Evolutionary conservation across 2,329 filamentous ascomycete genomes (phyloP).

Genomic region (Orbilia ellipsospora): DNA sequence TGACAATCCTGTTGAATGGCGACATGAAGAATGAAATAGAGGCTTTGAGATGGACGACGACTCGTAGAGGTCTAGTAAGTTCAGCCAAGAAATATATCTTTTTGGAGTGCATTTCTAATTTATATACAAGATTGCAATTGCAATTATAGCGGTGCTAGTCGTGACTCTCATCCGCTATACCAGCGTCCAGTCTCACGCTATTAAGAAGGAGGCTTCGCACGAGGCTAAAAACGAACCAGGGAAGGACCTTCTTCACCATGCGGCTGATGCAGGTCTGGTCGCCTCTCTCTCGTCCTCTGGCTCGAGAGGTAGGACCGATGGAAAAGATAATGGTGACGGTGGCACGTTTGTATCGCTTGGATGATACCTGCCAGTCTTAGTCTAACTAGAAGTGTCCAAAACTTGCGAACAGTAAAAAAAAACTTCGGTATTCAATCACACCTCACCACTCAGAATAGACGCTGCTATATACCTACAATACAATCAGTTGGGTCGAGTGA

Average conservation of each 20-base stretch:
- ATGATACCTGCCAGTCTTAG: neutral
- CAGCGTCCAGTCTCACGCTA: slow-evolving; percentile 47
- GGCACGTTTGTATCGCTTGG: slow-evolving; percentile 49
- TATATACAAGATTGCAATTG: slow-evolving; percentile 50
- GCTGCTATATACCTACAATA: neutral
- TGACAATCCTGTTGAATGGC: slow-evolving; percentile 87
- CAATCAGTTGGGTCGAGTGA: neutral
- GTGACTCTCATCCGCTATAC: slow-evolving; percentile 53
- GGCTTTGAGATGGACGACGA: slow-evolving; percentile 85
- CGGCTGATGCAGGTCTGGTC: slow-evolving; percentile 41
- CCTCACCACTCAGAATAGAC: slow-evolving; percentile 39
- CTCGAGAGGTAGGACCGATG: slow-evolving; percentile 16
- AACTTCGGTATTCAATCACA: neutral
- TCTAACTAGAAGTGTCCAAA: neutral
- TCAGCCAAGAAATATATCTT: neutral
- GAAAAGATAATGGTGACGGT: slow-evolving; percentile 44
- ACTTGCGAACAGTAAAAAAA: too few relatives aligned
- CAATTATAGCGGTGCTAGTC: slow-evolving; percentile 46
- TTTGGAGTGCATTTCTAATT: slow-evolving; percentile 17
- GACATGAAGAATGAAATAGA: slow-evolving; percentile 94
- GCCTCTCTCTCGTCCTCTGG: slow-evolving; percentile 33
- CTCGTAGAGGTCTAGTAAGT: slow-evolving; percentile 70
- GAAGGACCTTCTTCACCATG: slow-evolving; percentile 32
- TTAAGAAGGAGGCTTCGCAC: slow-evolving; percentile 41
- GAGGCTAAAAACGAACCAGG: slow-evolving; percentile 18